phyloP scores from a whole-genome alignment of 345 rosid species.

The Carallia pectinifolia region DNA sequence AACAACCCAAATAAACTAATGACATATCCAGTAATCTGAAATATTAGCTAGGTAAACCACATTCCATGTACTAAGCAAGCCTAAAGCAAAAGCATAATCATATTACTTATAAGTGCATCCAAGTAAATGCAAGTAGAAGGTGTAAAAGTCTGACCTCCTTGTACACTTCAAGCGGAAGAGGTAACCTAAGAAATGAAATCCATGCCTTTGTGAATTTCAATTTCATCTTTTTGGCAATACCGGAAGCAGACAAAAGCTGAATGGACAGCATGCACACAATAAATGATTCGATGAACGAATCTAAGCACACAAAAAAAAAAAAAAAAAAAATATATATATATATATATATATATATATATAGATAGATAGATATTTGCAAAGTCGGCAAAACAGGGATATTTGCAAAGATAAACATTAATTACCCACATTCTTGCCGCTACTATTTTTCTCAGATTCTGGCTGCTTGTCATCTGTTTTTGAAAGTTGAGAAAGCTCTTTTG shows the following conservation, averaged over 20 bases:
- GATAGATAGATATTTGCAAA: neutral
- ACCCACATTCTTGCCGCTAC: constrained; percentile 39
- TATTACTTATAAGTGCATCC: neutral
- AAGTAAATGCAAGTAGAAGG: neutral
- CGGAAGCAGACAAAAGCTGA: constrained; percentile 60
- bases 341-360: neutral
- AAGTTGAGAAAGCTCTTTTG: constrained; percentile 14
- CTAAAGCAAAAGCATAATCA: neutral
- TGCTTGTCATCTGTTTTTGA: constrained; percentile 34
- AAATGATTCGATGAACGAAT: neutral
- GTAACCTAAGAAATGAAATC: constrained; percentile 85
- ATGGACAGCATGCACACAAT: neutral
- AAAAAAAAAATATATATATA: neutral
- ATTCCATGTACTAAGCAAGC: neutral
- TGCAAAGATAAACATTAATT: constrained; percentile 9
- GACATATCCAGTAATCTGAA: neutral
- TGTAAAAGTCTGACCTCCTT: constrained; percentile 60
- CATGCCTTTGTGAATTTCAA: constrained; percentile 86
- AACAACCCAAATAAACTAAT: neutral
- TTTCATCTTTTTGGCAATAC: constrained; percentile 73
- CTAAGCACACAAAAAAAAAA: neutral
- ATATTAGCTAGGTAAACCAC: neutral
- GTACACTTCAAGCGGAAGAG: constrained; percentile 78
- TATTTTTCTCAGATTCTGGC: constrained; percentile 35
- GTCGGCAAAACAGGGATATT: neutral